A percentile compares a stretch with the other conserved stretches of the same genome.
Conservation (phyloP, 179 eudicot genomes). For the Silene vulgaris region DNA sequence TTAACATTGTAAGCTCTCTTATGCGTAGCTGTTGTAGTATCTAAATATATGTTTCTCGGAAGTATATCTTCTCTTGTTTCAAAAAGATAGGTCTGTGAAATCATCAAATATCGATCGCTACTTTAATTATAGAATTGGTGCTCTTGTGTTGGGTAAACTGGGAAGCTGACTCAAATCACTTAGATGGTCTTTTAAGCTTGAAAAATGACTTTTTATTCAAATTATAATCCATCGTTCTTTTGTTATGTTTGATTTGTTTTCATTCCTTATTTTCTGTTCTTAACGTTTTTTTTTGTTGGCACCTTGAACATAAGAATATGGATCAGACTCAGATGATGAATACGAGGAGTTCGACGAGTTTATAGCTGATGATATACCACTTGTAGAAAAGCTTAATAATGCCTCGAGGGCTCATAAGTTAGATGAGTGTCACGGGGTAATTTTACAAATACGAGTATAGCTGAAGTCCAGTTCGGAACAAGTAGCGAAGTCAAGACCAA, state of each 20-base stretch:
- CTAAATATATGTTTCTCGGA: background rate
- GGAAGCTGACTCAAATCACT: background rate
- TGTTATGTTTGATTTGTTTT: background rate
- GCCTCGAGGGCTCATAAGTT: constrained; percentile 39
- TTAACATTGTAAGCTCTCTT: constrained; percentile 62
- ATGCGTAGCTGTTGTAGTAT: background rate
- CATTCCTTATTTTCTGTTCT: background rate
- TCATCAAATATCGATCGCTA: background rate
- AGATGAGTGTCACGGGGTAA: constrained; percentile 20
- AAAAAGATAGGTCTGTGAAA: background rate
- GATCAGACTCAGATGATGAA: constrained; percentile 57
- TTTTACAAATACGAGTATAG: too few relatives aligned
- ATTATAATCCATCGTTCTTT: background rate
- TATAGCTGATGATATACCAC: constrained; percentile 41
- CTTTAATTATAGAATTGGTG: background rate
- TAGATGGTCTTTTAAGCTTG: background rate
- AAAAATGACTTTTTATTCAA: too few relatives aligned
- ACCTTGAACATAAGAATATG: constrained; percentile 83
- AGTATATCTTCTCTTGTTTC: constrained; percentile 1
- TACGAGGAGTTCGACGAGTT: constrained; percentile 27
- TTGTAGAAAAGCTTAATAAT: constrained; percentile 58
- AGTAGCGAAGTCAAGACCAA: too few relatives aligned
- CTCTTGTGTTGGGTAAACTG: background rate
- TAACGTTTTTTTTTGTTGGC: constrained; percentile 18
- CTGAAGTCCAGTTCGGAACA: too few relatives aligned